Base-by-base conservation (phyloP, 768 basidiomycete genomes). In the Mycena capillaripes region DNA sequence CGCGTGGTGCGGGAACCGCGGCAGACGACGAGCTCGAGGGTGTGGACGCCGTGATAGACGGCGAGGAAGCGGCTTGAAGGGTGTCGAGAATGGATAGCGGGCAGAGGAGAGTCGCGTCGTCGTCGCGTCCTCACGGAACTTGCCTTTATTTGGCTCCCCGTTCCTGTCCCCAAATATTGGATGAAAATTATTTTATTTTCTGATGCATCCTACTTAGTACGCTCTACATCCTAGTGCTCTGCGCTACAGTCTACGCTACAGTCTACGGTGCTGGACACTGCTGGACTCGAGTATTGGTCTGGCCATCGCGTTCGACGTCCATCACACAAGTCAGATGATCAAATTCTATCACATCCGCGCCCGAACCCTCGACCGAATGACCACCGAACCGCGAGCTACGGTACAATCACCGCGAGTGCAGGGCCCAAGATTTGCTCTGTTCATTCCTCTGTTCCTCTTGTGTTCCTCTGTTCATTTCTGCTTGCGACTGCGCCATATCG, bases 1-100 rank as follows among this genome's bases (percentile, higher is more conserved):
- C 84, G 85, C 81, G 84, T 70, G 64, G 16, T 21, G 42, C 17
- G 19, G 29, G 40, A 27, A 27, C 25, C 25, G 42, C 11, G 30
- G 29, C 16, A 19, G 44, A 34, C 44, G 40, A 16, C 11, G 60
- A 17, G 60, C 44, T 46, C 60, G 17, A 16, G 29, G 60, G 6
- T 25, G 14, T 48, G 60, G 60, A 16, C 30, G 60, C n/a, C 42
- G 60, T 30, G 3, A 30, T 0, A 0, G 30, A n/a, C 44, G 30
- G 25, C 30, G 60, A 48, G 60, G 27, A 61, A n/a, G 27, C 21
- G n/a, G 40, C 14, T 58, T 9, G 25, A 19, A 27, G 38, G 40
- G 7, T 36, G 34, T 36, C 12, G 34, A 12, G 14, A 17, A 21
- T 29, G 10, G 42, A 27, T n/a, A 36, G 21, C 23, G 36, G 36